Conservation (phyloP, 495 filamentous ascomycete genomes). For the Podospora bellae-mahoneyi region DNA sequence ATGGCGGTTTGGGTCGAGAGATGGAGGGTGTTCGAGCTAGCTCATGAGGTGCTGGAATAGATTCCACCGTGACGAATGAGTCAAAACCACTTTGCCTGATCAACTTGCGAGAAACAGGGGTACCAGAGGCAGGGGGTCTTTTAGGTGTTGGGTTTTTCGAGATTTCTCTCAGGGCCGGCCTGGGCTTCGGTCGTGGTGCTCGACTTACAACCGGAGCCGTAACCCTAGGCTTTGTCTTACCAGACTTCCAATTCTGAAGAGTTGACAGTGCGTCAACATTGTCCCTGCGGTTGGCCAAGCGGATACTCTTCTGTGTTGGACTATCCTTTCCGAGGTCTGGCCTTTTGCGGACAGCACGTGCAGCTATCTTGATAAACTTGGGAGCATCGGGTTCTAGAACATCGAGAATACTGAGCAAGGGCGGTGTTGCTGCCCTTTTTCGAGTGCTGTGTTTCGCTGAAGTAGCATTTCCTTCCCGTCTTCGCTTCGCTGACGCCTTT, state of each 20-base stretch:
- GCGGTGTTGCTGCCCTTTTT: slow-evolving; percentile 37
- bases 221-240: slow-evolving; percentile 55
- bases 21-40: slow-evolving; percentile 3
- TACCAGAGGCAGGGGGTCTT: slow-evolving; percentile 6
- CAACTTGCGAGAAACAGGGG: slow-evolving; percentile 25
- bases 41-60: not conserved
- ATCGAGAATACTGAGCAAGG: slow-evolving; percentile 70
- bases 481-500: not conserved
- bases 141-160: slow-evolving; percentile 29
- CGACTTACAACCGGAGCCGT: slow-evolving; percentile 25
- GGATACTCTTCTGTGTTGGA: slow-evolving; percentile 70
- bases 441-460: slow-evolving; percentile 1
- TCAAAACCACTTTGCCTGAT: slow-evolving; percentile 37
- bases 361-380: slow-evolving; percentile 74
- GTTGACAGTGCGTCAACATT: slow-evolving; percentile 68
- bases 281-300: slow-evolving; percentile 66
- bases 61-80: slow-evolving; percentile 29
- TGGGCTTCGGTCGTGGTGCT: slow-evolving; percentile 14
- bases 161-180: slow-evolving; percentile 32
- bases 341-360: slow-evolving; percentile 61
- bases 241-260: slow-evolving; percentile 72
- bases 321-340: slow-evolving; percentile 65
- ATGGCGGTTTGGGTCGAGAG: not conserved
- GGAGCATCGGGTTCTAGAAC: slow-evolving; percentile 59
- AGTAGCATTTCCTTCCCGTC: not conserved